Evolutionary conservation across 2,329 filamentous ascomycete species (phyloP), one percentile per base, ranked within the genome.

Genomic region (Fusarium sambucinum): DNA sequence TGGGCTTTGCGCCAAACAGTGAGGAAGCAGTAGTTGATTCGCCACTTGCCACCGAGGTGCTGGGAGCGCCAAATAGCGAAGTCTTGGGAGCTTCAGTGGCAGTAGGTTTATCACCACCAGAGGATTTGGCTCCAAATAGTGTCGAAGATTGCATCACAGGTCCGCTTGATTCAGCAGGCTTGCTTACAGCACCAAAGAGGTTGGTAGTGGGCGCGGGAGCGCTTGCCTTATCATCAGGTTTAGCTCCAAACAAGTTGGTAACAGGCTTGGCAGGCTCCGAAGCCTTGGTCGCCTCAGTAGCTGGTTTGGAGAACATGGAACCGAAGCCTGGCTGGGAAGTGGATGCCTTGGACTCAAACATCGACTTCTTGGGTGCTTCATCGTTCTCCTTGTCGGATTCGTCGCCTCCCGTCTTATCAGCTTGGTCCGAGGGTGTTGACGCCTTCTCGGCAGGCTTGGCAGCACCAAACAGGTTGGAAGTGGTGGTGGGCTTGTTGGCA

Each of bases 311-410:
- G 65, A 81, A 82, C 2, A 80, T 64, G 21, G 73, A 71, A 5
- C 72, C 74, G 50, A 76, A 70, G 25, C 42, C 66, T 8, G 76
- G 63, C 51, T 79, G 80, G 23, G 75, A 67, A 11, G 74, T 53
- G 11, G 75, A 55, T 19, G 70, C 48, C 70, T 79, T 80, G 37
- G 71, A 55, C n/a, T 76, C 77, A 30, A 77, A 76, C 27, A 74
- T 19, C 8, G 68, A 66, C 70, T 79, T 80, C 52, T 79, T 80
- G 41, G 77, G 55, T 33, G 76, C 73, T 54, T 79, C 74, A 59
- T 79, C 79, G 48, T 82, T 82, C 72, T 83, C 81, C 73, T 82
- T 83, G 70, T 83, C 81, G 12, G 81, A 83, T 68, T 83, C 81
- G 37, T 83, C 81, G 40, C 74, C 74, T 40, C 76, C 80, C 41